Evolutionary conservation across 1,139 yeast genomes (phyloP).

Genomic region (Candida smagusa): DNA sequence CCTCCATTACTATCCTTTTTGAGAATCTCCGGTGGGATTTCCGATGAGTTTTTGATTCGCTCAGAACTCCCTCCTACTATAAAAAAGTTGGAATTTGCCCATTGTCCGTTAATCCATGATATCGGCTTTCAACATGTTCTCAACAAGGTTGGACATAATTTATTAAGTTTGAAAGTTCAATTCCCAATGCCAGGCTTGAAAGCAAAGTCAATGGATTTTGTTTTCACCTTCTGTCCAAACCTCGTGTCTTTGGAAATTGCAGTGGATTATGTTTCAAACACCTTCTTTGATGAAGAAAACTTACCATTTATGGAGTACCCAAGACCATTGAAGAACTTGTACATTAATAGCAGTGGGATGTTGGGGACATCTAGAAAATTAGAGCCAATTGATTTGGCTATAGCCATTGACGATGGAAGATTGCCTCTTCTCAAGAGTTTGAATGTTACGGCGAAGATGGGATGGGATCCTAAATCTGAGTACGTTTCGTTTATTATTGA

Average conservation of each 20-base stretch:
- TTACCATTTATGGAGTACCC: conserved; percentile 35
- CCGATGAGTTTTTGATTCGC: conserved; percentile 68
- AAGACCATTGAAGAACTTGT: conserved; percentile 63
- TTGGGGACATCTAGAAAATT: conserved; percentile 80
- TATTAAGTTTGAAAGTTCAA: conserved; percentile 61
- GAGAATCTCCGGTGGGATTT: conserved; percentile 84
- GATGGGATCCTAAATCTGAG: conserved; percentile 81
- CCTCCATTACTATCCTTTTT: conserved; percentile 71
- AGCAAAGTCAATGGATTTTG: conserved; percentile 66
- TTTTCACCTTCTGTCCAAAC: conserved; percentile 74
- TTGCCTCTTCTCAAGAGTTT: conserved; percentile 64
- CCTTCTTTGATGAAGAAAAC: conserved; percentile 59
- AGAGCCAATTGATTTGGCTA: conserved; percentile 83
- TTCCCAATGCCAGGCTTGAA: conserved; percentile 87
- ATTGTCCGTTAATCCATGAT: conserved; percentile 75
- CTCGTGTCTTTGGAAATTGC: conserved; percentile 60
- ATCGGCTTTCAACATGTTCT: conserved; percentile 60
- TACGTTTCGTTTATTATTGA: conserved; percentile 49
- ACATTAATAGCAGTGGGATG: conserved; percentile 83
- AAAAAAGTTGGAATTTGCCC: conserved; percentile 72
- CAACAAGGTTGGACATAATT: conserved; percentile 59
- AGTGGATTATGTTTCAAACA: conserved; percentile 77
- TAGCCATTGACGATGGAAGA: conserved; percentile 77
- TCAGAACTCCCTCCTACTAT: conserved; percentile 72
- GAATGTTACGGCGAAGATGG: conserved; percentile 70